A percentile compares a stretch with the other conserved stretches of the same genome.
phyloP scores from a whole-genome alignment of 257 asterid genomes.

The Euphrasia confusa region DNA sequence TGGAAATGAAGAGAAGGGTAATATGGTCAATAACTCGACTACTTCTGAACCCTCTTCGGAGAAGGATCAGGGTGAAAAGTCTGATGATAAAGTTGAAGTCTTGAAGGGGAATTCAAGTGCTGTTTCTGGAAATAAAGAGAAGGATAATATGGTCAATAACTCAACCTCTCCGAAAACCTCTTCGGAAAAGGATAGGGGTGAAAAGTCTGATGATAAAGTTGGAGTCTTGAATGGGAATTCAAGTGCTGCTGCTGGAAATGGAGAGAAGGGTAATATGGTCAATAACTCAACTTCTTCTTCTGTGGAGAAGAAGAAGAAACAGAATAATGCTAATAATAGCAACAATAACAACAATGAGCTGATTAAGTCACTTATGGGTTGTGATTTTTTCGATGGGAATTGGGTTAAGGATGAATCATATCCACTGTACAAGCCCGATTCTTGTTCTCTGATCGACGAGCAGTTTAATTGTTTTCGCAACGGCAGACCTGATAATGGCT shows the following conservation, averaged over 20 bases:
- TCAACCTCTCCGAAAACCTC: slow-evolving; percentile 29
- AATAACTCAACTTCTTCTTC: slow-evolving; percentile 41
- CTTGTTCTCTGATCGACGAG: slow-evolving; percentile 90
- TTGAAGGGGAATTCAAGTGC: slow-evolving; percentile 31
- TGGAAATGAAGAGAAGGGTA: slow-evolving; percentile 33
- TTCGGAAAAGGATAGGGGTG: no score
- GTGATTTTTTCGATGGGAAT: slow-evolving; percentile 80
- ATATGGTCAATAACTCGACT: slow-evolving; percentile 34
- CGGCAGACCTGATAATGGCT: slow-evolving; percentile 72
- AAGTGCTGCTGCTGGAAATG: slow-evolving; percentile 23
- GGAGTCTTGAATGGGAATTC: slow-evolving; percentile 28
- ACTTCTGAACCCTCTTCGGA: slow-evolving; percentile 26
- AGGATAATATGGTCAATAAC: slow-evolving; percentile 35
- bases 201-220: no score
- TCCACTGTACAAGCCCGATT: slow-evolving; percentile 79
- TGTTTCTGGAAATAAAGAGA: slow-evolving; percentile 28
- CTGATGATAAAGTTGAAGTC: slow-evolving; percentile 22
- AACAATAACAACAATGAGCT: slow-evolving; percentile 29
- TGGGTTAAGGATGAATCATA: slow-evolving; percentile 87
- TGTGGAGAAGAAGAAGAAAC: slow-evolving; percentile 32
- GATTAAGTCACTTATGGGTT: slow-evolving; percentile 48
- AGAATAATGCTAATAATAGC: slow-evolving; percentile 13
- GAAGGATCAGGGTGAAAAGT: slow-evolving; percentile 18
- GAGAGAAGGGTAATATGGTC: slow-evolving; percentile 31
- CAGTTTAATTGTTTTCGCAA: slow-evolving; percentile 78